Evolutionary conservation across 148 eudicot genomes (phyloP).

Genomic region (Vaccinium myrtillus): DNA sequence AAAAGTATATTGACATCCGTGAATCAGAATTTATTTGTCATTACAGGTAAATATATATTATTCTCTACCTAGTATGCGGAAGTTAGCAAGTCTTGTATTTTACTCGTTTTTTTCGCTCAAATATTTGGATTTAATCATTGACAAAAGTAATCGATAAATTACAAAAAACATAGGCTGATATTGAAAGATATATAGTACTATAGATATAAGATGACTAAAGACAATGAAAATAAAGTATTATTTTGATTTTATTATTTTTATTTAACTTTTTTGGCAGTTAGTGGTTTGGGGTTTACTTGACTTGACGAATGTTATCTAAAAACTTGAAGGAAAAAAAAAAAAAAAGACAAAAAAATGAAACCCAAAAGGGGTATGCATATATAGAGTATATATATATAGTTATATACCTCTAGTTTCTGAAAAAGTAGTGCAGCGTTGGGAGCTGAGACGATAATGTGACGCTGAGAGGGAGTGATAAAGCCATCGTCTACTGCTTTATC

Average conservation of each 20-base stretch:
- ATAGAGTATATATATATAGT: not conserved
- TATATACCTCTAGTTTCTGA: slow-evolving; percentile 62
- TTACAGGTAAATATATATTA: no score
- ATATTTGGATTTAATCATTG: no score
- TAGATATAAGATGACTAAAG: not conserved
- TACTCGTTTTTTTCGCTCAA: no score
- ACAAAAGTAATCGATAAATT: no score
- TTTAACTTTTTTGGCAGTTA: not conserved
- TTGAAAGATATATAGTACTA: no score
- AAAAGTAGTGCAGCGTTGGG: slow-evolving; percentile 62
- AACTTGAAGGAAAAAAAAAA: not conserved
- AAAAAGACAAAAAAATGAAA: no score
- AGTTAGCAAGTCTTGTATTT: no score
- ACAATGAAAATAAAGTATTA: no score
- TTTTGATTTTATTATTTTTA: not conserved
- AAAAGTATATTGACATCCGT: no score
- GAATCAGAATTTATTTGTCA: no score
- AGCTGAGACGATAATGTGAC: slow-evolving; percentile 67
- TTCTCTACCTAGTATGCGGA: no score
- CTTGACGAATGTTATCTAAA: not conserved
- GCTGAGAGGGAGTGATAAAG: slow-evolving; percentile 61
- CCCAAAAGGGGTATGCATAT: not conserved
- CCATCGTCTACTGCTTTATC: slow-evolving; percentile 80
- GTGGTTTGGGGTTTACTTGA: not conserved
- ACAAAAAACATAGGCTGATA: no score